These are phyloP conservation scores for Bipolaris sorokiniana DNA, from an alignment of 2,329 filamentous ascomycete genomes.

Conservation along the genomic window DNA sequence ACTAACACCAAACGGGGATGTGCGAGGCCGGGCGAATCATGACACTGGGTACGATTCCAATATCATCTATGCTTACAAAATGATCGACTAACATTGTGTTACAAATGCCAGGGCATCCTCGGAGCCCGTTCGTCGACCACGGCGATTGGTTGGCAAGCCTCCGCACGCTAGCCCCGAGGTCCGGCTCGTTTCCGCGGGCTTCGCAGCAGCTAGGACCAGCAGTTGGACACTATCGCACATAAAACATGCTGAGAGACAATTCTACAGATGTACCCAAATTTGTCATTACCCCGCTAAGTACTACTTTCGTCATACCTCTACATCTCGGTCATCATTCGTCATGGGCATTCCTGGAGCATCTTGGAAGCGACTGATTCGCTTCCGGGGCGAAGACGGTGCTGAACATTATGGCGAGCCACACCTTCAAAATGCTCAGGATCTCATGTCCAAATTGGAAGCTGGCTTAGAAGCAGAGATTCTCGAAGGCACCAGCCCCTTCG, in stretches of 20 bases:
- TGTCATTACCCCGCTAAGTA: not conserved
- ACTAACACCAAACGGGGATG: not conserved
- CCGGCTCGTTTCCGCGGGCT: constrained; percentile 2
- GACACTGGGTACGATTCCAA: not conserved
- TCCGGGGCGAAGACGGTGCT: not conserved
- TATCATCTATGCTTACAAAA: not conserved
- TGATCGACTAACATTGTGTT: not conserved
- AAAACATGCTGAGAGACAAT: not conserved
- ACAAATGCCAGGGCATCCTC: not conserved
- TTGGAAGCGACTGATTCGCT: constrained; percentile 2
- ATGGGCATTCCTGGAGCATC: not conserved
- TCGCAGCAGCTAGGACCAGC: not conserved
- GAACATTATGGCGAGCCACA: constrained; percentile 1
- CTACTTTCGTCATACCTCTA: not conserved
- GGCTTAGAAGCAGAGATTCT: constrained; percentile 1
- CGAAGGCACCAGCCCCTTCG: not conserved
- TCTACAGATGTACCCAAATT: not conserved
- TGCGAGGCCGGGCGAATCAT: not conserved
- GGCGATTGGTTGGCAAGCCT: not conserved
- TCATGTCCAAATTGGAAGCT: not conserved
- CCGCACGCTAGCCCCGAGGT: not conserved
- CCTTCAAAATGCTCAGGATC: not conserved
- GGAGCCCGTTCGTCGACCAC: not conserved
- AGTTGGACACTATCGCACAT: not conserved
- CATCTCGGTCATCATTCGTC: not conserved